These are phyloP conservation scores for Leishmania tarentolae DNA, from an alignment of 208 protist species.

Conservation along the genomic window DNA sequence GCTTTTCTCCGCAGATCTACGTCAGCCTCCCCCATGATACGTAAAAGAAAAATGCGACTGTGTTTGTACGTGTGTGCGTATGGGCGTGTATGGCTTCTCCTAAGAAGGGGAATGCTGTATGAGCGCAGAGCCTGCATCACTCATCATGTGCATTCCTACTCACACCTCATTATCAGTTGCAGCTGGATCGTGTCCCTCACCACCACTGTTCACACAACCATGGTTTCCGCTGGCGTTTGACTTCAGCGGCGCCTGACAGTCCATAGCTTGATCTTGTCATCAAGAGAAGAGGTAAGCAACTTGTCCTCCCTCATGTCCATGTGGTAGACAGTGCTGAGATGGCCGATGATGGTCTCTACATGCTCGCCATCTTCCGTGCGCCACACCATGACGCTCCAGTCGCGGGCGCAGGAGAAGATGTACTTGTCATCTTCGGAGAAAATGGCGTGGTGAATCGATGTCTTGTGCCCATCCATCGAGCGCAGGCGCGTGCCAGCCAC, in stretches of 20 bases:
- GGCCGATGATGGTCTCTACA: conserved; percentile 76
- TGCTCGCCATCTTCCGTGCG: conserved; percentile 59
- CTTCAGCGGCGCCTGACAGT: conserved; percentile 37
- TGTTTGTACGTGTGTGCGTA: neutral
- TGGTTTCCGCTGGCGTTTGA: neutral
- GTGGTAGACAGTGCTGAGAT: conserved; percentile 89
- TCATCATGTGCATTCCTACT: neutral
- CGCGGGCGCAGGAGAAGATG: conserved; percentile 83
- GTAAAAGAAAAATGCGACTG: conserved; percentile 1
- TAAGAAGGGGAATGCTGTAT: neutral
- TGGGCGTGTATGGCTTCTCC: neutral
- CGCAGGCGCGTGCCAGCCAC: conserved; percentile 52
- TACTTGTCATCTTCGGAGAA: conserved; percentile 84
- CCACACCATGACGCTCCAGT: conserved; percentile 87
- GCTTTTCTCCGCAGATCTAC: neutral
- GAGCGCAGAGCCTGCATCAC: conserved; percentile 6
- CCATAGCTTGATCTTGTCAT: conserved; percentile 89
- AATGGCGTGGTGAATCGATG: conserved; percentile 82
- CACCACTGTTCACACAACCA: neutral
- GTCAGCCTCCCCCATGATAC: neutral
- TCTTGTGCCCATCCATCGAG: conserved; percentile 68
- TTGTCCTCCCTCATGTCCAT: conserved; percentile 69
- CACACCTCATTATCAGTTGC: neutral
- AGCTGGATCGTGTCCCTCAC: neutral
- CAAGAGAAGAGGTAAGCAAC: conserved; percentile 81